Evolutionary conservation across 2,329 filamentous ascomycete species (phyloP).

Genomic region (Colletotrichum sp.): DNA sequence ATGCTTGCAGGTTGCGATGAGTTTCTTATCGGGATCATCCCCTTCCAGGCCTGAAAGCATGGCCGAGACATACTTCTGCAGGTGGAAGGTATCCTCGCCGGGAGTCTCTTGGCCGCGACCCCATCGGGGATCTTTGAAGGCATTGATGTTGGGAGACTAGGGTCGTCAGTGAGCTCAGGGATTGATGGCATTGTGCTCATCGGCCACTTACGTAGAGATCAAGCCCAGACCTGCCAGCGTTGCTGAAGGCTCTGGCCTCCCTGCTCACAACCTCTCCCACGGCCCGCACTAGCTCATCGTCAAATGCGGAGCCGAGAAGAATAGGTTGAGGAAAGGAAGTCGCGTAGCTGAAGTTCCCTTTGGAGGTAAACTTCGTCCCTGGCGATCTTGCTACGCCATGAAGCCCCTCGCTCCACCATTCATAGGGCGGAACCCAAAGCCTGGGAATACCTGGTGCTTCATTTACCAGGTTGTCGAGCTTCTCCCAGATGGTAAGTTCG

Average conservation of each 20-base stretch:
- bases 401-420: constrained; percentile 67
- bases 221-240: constrained; percentile 58
- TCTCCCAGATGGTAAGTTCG: constrained; percentile 56
- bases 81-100: constrained; percentile 58
- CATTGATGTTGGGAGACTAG: constrained; percentile 68
- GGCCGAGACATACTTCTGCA: constrained; percentile 55
- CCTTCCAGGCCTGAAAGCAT: constrained; percentile 59
- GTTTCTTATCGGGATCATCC: constrained; percentile 32
- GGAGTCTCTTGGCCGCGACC: constrained; percentile 66
- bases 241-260: constrained; percentile 70
- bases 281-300: constrained; percentile 62
- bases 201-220: constrained; percentile 53
- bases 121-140: constrained; percentile 68
- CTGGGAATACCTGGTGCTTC: constrained; percentile 52
- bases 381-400: constrained; percentile 63
- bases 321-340: constrained; percentile 72
- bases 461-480: constrained; percentile 52
- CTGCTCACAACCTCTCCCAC: constrained; percentile 61
- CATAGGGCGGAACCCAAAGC: constrained; percentile 62
- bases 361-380: constrained; percentile 56
- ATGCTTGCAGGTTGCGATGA: constrained; percentile 65
- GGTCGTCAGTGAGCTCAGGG: too few species aligned
- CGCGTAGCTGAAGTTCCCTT: constrained; percentile 60
- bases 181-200: accelerated
- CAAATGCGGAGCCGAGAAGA: constrained; percentile 65